Percentiles rank a stretch among this genome's conserved stretches.
Evolutionary conservation across 768 basidiomycete species (phyloP).

Genomic region (Bullera alba): DNA sequence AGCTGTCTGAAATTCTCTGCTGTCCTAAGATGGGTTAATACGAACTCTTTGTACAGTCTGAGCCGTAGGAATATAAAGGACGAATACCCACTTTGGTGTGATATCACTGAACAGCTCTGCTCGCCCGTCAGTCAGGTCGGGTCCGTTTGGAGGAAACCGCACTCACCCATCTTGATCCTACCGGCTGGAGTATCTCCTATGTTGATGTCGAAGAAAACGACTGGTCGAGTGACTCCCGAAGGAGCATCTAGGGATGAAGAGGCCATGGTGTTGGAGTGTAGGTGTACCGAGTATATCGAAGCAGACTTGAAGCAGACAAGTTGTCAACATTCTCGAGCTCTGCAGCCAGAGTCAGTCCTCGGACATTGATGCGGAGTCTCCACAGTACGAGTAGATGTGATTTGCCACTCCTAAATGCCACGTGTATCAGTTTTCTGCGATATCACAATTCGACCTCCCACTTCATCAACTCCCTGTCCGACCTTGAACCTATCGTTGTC

Average conservation of each 20-base stretch:
- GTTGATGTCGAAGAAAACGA: conserved; percentile 94
- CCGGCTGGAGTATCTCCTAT: conserved; percentile 96
- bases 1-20: conserved; percentile 97
- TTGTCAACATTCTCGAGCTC: too few species aligned
- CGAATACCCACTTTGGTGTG: conserved; percentile 70
- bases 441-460: too few species aligned
- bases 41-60: background rate
- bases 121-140: background rate
- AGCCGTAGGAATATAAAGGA: background rate
- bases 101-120: conserved; percentile 81
- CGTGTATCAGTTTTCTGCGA: too few species aligned
- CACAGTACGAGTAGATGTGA: too few species aligned
- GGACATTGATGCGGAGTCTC: too few species aligned
- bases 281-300: background rate
- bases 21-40: conserved; percentile 57
- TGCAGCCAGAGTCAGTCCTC: too few species aligned
- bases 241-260: conserved; percentile 33
- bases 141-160: background rate
- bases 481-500: background rate
- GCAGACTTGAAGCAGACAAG: too few species aligned
- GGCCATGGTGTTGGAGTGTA: conserved; percentile 19
- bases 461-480: background rate
- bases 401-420: background rate
- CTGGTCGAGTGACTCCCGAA: conserved; percentile 54
- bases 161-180: conserved; percentile 75